A percentile compares a stretch with the other conserved stretches of the same genome.
Conservation (phyloP, 805 yeast genomes). For the Pichia pseudocactophila region DNA sequence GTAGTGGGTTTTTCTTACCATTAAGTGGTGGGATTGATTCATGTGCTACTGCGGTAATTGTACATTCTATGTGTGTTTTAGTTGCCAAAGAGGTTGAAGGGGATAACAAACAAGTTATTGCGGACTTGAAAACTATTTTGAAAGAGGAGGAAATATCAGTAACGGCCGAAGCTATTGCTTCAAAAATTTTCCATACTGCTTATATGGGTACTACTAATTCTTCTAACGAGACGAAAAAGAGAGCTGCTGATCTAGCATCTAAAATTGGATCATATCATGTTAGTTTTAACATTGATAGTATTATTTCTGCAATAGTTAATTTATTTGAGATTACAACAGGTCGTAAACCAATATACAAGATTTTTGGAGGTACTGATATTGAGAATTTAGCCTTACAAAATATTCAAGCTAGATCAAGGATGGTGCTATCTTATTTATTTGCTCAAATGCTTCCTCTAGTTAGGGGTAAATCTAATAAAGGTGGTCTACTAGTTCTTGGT, state of each 20-base stretch:
- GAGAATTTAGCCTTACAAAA: conserved; percentile 94
- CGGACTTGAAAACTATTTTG: conserved; percentile 64
- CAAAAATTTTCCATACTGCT: conserved; percentile 73
- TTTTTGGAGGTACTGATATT: conserved; percentile 86
- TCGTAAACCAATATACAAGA: conserved; percentile 76
- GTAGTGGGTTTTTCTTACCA: conserved; percentile 89
- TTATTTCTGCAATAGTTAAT: conserved; percentile 63
- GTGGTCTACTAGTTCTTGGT: conserved; percentile 85
- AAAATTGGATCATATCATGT: conserved; percentile 83
- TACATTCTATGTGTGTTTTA: conserved; percentile 86
- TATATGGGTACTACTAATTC: conserved; percentile 97
- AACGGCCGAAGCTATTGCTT: conserved; percentile 69
- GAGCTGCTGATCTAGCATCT: conserved; percentile 70
- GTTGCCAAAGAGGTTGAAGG: conserved; percentile 60
- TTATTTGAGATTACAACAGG: conserved; percentile 89
- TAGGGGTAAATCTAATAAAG: conserved; percentile 54
- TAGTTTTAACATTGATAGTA: conserved; percentile 83
- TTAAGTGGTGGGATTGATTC: conserved; percentile 96
- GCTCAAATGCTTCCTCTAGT: conserved; percentile 96
- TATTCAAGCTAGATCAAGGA: conserved; percentile 90
- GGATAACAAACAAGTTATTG: conserved; percentile 70
- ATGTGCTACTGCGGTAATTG: conserved; percentile 94
- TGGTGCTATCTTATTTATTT: conserved; percentile 89
- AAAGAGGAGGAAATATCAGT: conserved; percentile 49
- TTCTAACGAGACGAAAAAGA: conserved; percentile 70